A percentile compares a stretch with the other conserved stretches of the same genome.
Evolutionary conservation across 2,329 filamentous ascomycete genomes (phyloP).

Genomic region (Cytospora paraplurivora): DNA sequence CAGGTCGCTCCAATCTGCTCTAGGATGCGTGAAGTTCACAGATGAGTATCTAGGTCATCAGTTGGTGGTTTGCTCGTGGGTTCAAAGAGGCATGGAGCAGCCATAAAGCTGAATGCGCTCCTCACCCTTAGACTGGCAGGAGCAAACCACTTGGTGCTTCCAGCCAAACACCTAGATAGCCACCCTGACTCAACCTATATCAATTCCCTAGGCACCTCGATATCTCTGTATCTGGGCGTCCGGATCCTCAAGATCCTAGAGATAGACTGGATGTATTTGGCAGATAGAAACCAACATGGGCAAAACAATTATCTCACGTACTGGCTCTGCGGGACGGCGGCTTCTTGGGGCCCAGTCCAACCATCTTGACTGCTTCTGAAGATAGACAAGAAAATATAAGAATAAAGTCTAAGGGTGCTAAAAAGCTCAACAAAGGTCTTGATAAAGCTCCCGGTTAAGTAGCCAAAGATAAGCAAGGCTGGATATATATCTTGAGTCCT

Average conservation of each 20-base stretch:
- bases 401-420: background rate
- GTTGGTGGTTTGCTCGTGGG: background rate
- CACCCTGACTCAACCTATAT: background rate
- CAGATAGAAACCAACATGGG: background rate
- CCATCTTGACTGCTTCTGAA: constrained; percentile 51
- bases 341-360: constrained; percentile 64
- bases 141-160: constrained; percentile 11
- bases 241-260: background rate
- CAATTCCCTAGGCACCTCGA: background rate
- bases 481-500: background rate
- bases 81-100: background rate
- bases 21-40: background rate
- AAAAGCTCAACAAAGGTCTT: background rate
- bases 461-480: background rate
- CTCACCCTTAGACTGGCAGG: background rate
- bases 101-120: background rate
- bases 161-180: background rate
- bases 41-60: background rate
- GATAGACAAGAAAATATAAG: background rate
- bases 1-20: background rate
- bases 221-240: background rate
- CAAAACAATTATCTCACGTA: constrained; percentile 33
- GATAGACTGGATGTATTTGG: background rate
- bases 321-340: constrained; percentile 59
- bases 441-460: background rate